These are phyloP conservation scores for Penicillium sp. DNA, from an alignment of 2,329 filamentous ascomycete genomes.

Conservation along the genomic window DNA sequence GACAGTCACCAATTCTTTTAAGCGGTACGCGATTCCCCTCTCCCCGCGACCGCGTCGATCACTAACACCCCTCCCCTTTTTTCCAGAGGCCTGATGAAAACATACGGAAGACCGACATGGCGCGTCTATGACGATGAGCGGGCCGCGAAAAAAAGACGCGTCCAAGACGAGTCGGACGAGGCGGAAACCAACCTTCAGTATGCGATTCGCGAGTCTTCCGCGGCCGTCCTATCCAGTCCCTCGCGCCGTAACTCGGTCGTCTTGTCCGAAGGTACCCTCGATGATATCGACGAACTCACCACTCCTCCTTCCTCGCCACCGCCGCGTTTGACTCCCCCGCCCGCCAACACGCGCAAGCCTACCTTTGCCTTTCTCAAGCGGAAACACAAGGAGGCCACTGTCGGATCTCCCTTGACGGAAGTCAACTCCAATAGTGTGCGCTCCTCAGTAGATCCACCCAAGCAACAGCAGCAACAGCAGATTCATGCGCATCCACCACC, in stretches of 20 bases:
- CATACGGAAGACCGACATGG: conserved; percentile 51
- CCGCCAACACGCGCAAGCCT: conserved; percentile 49
- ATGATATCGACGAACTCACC: conserved; percentile 45
- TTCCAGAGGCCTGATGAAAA: conserved; percentile 52
- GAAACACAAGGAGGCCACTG: conserved; percentile 40
- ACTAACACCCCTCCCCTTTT: conserved; percentile 7
- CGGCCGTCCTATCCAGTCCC: conserved; percentile 48
- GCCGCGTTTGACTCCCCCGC: conserved; percentile 46
- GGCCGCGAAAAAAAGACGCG: conserved; percentile 50
- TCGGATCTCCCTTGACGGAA: conserved; percentile 46
- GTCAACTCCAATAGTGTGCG: conserved; percentile 49
- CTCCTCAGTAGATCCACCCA: conserved; percentile 41
- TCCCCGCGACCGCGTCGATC: conserved; percentile 5
- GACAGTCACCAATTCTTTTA: conserved; percentile 55
- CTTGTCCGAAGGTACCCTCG: conserved; percentile 46
- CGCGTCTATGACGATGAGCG: conserved; percentile 51
- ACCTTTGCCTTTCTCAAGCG: conserved; percentile 55
- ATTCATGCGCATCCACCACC: not conserved
- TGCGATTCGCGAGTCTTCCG: conserved; percentile 52
- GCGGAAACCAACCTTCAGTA: conserved; percentile 50
- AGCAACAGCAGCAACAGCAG: conserved; percentile 25
- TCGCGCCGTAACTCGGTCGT: conserved; percentile 50
- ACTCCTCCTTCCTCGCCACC: conserved; percentile 58
- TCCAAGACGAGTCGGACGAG: conserved; percentile 44
- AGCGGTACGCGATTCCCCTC: conserved; percentile 39